Percentiles rank a stretch among this genome's conserved stretches.
Evolutionary conservation across 768 basidiomycete genomes (phyloP).

Genomic region (Amanita rimosa): DNA sequence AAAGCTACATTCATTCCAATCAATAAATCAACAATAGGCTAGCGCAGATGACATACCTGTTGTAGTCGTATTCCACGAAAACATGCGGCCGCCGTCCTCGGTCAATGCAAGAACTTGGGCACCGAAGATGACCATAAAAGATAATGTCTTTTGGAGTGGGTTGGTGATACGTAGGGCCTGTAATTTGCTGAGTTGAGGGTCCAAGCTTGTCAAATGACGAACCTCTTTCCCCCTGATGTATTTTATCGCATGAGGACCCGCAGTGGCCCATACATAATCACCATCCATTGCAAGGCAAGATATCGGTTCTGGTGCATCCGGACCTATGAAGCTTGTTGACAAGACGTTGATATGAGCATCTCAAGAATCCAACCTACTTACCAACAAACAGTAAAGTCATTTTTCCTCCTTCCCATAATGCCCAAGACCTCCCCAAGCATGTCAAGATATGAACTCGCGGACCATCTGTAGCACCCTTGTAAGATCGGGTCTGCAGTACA

Average conservation of each 20-base stretch:
- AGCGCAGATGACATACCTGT: constrained; percentile 31
- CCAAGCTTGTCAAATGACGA: background rate
- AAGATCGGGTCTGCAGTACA: constrained; percentile 71
- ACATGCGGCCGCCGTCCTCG: constrained; percentile 66
- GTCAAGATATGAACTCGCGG: constrained; percentile 79
- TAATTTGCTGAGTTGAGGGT: background rate
- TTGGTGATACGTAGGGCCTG: constrained; percentile 53
- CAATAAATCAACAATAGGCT: background rate
- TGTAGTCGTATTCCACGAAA: constrained; percentile 61
- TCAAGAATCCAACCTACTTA: constrained; percentile 29
- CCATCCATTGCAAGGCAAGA: constrained; percentile 72
- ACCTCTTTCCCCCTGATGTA: constrained; percentile 89
- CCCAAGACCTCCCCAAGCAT: constrained; percentile 84
- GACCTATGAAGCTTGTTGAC: constrained; percentile 37
- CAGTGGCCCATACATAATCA: constrained; percentile 75
- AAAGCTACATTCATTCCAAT: constrained; percentile 31
- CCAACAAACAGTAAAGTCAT: constrained; percentile 92
- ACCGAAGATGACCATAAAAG: constrained; percentile 70
- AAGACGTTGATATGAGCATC: background rate
- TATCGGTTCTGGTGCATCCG: constrained; percentile 68
- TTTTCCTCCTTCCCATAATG: constrained; percentile 91
- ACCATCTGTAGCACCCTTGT: constrained; percentile 77
- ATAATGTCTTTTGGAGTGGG: constrained; percentile 48
- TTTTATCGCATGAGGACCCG: constrained; percentile 58
- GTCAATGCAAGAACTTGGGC: constrained; percentile 69